Conservation (phyloP, 768 basidiomycete species). For the Suillus sp. region DNA sequence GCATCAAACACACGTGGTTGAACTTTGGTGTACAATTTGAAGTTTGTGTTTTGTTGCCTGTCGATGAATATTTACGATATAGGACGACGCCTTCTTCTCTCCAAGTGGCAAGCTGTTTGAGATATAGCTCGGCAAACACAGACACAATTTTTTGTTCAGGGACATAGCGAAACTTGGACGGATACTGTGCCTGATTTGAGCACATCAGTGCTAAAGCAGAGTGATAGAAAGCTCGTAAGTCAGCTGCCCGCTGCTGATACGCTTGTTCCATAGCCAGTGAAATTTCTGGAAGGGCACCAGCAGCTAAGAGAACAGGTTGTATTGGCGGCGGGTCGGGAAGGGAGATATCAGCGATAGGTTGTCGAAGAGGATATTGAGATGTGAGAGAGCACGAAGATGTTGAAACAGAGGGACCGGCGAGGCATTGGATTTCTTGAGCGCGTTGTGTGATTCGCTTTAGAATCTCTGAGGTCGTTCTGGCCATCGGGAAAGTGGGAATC, state of each 20-base stretch:
- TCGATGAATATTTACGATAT: neutral
- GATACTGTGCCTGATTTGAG: neutral
- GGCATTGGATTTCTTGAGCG: neutral
- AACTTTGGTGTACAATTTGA: neutral
- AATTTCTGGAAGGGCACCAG: slow-evolving; percentile 1
- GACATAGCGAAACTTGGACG: neutral
- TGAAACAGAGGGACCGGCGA: neutral
- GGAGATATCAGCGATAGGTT: neutral
- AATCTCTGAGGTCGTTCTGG: neutral
- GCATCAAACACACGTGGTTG: neutral
- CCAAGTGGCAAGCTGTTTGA: neutral
- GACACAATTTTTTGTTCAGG: neutral
- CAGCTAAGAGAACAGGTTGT: neutral
- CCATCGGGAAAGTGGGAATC: neutral
- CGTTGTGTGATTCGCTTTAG: neutral
- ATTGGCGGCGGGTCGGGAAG: slow-evolving; percentile 16
- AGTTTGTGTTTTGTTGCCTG: fast-evolving
- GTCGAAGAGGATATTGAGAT: neutral
- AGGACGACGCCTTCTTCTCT: fast-evolving
- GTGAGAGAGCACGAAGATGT: neutral
- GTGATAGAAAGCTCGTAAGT: neutral
- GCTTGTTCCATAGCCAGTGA: slow-evolving; percentile 5
- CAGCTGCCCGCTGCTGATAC: slow-evolving; percentile 13
- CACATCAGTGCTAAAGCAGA: fast-evolving
- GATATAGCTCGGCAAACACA: neutral